Evolutionary conservation across 2,329 filamentous ascomycete genomes (phyloP), one percentile per base, ranked within the genome.

Genomic region (Microsporum audouinii): DNA sequence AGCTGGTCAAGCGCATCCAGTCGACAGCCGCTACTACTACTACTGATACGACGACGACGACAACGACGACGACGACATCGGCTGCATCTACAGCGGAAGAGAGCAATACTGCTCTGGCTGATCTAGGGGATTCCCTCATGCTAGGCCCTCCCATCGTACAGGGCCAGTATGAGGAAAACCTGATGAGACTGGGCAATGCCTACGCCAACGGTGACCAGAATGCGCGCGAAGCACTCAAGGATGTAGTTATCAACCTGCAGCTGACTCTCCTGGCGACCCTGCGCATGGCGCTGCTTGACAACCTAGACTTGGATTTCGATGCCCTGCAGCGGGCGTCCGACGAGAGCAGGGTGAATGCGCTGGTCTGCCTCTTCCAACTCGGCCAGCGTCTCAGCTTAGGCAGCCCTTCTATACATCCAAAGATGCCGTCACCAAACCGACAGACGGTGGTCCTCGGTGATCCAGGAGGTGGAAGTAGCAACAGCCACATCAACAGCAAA

Each of bases 171-270:
- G 71, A 75, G 4, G 65, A 64, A 7, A 69, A 74, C 33, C 63
- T 68, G 34, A 66, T 65, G 57, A 66, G 69, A 31, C 71, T 75
- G 60, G 74, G 75, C 33, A 65, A 68, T 33, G 63, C 63, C 34
- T 76, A 73, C 62, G 69, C 70, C 34, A 62, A 64, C 33, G 75
- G 75, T 5, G 75, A 77, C 62, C 66, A 66, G 41, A 67, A 70
- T 47, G 71, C 74, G 17, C 67, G 72, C 1, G 72, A 76, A 57
- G 67, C 71, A 45, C 67, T 76, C 63, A 75, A 74, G 63, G 72
- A 75, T 62, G 72, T 76, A 45, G 66, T 75, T 36, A 73, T 73
- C 59, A 69, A 67, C 38, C 66, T 76, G 1, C 73, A 76, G 63
- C 64, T 69, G 47, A 68, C 68, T 1, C 60, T 77, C 29, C 66